Evolutionary conservation across 78 protist genomes (phyloP), one percentile per base, ranked within the genome.

Genomic region (Cavenderia fasciculata): DNA sequence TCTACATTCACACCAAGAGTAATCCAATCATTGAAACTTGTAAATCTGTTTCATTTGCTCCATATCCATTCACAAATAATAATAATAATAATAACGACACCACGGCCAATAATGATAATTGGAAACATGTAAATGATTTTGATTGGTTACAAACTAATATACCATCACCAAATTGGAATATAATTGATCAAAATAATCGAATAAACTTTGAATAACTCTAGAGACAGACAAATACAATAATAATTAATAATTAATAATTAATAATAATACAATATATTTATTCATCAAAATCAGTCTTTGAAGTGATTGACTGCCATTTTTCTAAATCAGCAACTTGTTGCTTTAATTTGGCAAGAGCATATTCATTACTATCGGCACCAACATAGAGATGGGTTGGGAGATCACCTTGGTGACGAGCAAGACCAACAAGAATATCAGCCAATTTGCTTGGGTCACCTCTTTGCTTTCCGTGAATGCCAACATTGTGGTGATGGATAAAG

Each of bases 121-220:
- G 70, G 72, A 47, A 68, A 14, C 1, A 51, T 19, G 90, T 82
- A 8, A 61, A 82, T 51, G 90, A 82, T 47, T 82, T 82, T 44
- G 90, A 82, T 68, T 82, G 90, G 90, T 19, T 82, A 21, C 90
- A 82, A 68, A 5, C 57, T 41, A 82, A 44, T n/a, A n/a, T n/a
- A 54, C 90, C 33, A 56, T 82, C 90, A 23, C 90, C 90, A 40
- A 65, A 82, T 56, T 82, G 90, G 90, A 19, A 63, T 36, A 36
- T 63, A 7, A 63, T 63, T n/a, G n/a, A n/a, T n/a, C n/a, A n/a
- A n/a, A n/a, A n/a, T n/a, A n/a, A n/a, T n/a, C n/a, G n/a, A n/a
- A n/a, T n/a, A n/a, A n/a, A n/a, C n/a, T n/a, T n/a, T n/a, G n/a
- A n/a, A n/a, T n/a, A n/a, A n/a, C n/a, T n/a, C n/a, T n/a, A n/a